Percentiles rank a stretch among this genome's conserved stretches.
Conservation (phyloP, 1,284 basidiomycete genomes). For the Irpex sp. region DNA sequence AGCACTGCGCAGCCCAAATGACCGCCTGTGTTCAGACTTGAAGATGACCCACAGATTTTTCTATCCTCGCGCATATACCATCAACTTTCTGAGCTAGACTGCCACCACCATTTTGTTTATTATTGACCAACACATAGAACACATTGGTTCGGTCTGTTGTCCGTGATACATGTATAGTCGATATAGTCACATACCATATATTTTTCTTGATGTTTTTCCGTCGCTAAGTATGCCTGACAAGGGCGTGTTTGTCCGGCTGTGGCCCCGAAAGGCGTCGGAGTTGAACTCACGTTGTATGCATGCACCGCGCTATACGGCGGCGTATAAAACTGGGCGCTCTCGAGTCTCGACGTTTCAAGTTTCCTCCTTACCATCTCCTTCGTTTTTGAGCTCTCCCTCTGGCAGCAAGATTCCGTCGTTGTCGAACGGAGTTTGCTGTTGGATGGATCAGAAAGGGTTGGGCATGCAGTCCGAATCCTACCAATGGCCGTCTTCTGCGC, state of each 20-base stretch:
- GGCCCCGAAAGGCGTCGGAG: not conserved
- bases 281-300: not conserved
- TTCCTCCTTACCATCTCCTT: not conserved
- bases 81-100: not conserved
- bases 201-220: not conserved
- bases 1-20: not conserved
- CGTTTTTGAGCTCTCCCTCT: not conserved
- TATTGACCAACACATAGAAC: not conserved
- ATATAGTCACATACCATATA: not conserved
- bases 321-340: constrained; percentile 7
- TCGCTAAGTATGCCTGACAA: not conserved
- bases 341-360: not conserved
- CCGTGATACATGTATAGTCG: not conserved
- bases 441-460: constrained; percentile 23
- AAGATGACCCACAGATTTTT: not conserved
- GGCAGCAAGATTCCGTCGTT: not conserved
- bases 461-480: constrained; percentile 23
- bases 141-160: not conserved
- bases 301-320: not conserved
- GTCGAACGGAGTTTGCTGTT: constrained; percentile 11
- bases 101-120: not conserved
- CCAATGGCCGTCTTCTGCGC: constrained; percentile 12
- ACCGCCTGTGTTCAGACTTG: not conserved
- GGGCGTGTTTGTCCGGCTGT: constrained; percentile 7
- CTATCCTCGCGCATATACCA: not conserved